Base-by-base conservation (phyloP, 805 yeast genomes). In the Metschnikowia sp. region DNA sequence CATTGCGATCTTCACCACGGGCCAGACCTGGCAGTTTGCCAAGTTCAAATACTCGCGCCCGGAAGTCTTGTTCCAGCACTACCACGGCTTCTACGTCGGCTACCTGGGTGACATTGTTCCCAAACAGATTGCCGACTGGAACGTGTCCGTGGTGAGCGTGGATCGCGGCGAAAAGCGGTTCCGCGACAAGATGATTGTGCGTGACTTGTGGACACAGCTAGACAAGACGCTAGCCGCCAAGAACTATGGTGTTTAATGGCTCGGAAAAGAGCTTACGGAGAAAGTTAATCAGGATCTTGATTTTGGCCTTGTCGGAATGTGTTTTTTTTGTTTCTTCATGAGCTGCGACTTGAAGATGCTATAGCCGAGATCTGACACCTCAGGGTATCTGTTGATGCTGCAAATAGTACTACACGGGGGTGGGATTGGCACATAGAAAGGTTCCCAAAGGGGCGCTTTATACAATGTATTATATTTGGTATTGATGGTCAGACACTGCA, bases 1-100 rank as follows among this genome's bases (percentile, higher is more conserved):
- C 1, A 88, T 92, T 41, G 97, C 96, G 0, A 87, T 94, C 34
- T 85, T 94, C 70, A 92, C 97, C 13, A 92, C 97, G 10, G 99
- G 99, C 10, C 99, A 94, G 70, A 76, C 84, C 45, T 94, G 99
- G 99, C 99, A 94, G 69, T 88, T 94, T 69, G 81, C 87, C 61
- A 81, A 83, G 58, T 94, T 92, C 68, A 86, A 85, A 62, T 86
- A 90, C 82, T 76, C 82, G 35, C 81, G 84, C 45, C 97, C 99
- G 2, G 82, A 85, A 50, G 74, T 74, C 38, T 74, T 94, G 53
- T 94, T 94, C 66, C 94, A 86, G 60, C 83, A 81, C 56, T 86
- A 86, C 54, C 82, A 85, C 50, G 99, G 99, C 2, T 91, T 81
- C 62, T 87, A 81, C 58, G 75, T 90, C 56, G 76, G 83, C 38